phyloP scores from a whole-genome alignment of 495 filamentous ascomycete species.

The Penicillium ucsense region DNA sequence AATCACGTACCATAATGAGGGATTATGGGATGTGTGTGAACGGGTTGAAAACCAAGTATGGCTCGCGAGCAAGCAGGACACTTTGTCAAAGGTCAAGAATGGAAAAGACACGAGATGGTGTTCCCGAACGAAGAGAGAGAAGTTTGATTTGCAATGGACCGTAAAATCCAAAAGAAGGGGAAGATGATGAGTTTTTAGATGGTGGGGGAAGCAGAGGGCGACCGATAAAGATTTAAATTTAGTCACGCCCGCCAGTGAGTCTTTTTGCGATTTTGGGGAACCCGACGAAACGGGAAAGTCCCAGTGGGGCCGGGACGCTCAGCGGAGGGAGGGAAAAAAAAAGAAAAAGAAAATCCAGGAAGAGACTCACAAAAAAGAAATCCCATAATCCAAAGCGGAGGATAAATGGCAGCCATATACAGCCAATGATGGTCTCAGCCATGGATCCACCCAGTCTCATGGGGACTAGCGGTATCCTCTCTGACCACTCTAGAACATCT shows the following conservation, averaged over 20 bases:
- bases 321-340: background rate
- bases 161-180: slow-evolving; percentile 17
- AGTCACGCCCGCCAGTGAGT: slow-evolving; percentile 14
- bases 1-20: slow-evolving; percentile 34
- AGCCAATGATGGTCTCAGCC: background rate
- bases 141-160: slow-evolving; percentile 9
- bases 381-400: no score
- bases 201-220: slow-evolving; percentile 11
- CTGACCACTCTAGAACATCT: background rate
- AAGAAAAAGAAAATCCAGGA: slow-evolving; percentile 1
- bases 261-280: slow-evolving; percentile 6
- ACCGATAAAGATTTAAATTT: slow-evolving; percentile 26
- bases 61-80: slow-evolving; percentile 12
- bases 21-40: slow-evolving; percentile 29
- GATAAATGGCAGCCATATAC: no score
- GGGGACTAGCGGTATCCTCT: slow-evolving; percentile 9
- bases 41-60: slow-evolving; percentile 20
- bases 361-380: no score
- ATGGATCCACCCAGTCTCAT: slow-evolving; percentile 9
- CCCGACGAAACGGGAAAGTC: no score
- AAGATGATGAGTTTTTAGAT: slow-evolving; percentile 20
- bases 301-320: background rate
- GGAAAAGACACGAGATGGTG: background rate
- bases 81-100: background rate
- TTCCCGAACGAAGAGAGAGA: slow-evolving; percentile 5